These are phyloP conservation scores for Aspergillus puulaauensis DNA, from an alignment of 2,329 filamentous ascomycete genomes.

Conservation along the genomic window DNA sequence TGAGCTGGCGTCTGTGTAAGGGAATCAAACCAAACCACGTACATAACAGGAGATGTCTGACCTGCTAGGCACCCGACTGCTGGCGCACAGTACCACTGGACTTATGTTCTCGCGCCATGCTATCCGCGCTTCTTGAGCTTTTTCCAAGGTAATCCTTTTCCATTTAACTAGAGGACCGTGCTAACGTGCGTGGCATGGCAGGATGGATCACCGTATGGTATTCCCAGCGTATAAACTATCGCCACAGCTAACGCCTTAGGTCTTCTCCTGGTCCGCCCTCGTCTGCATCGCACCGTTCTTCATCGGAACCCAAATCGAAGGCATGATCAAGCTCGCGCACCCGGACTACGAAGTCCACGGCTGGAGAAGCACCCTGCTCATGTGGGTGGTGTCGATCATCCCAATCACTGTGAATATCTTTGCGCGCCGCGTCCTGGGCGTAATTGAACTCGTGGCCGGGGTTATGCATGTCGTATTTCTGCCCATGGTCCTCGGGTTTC, in stretches of 20 bases:
- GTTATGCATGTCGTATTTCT: slow-evolving; percentile 25
- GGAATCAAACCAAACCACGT: no score
- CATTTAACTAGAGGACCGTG: no score
- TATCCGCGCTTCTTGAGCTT: slow-evolving; percentile 21
- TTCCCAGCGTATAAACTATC: no score
- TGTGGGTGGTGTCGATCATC: slow-evolving; percentile 49
- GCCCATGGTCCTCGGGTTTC: slow-evolving; percentile 19
- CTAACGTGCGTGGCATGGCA: not conserved
- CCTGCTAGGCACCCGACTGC: slow-evolving; percentile 12
- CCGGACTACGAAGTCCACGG: slow-evolving; percentile 23
- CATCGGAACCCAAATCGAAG: slow-evolving; percentile 35
- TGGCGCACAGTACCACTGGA: slow-evolving; percentile 39
- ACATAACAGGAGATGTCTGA: no score
- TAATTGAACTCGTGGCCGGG: slow-evolving; percentile 13
- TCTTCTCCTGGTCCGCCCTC: slow-evolving; percentile 29
- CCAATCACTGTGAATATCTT: slow-evolving; percentile 55
- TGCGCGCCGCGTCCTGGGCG: slow-evolving; percentile 15
- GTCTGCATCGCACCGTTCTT: slow-evolving; percentile 26
- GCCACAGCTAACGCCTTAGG: not conserved
- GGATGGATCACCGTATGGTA: slow-evolving; percentile 19
- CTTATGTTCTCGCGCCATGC: slow-evolving; percentile 27
- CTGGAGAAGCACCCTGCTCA: slow-evolving; percentile 48
- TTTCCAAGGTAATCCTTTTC: slow-evolving; percentile 14
- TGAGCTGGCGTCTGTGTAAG: slow-evolving; percentile 36
- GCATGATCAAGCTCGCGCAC: slow-evolving; percentile 30